Conservation (phyloP, 768 basidiomycete genomes). For the Melanogaster broomeanus region DNA sequence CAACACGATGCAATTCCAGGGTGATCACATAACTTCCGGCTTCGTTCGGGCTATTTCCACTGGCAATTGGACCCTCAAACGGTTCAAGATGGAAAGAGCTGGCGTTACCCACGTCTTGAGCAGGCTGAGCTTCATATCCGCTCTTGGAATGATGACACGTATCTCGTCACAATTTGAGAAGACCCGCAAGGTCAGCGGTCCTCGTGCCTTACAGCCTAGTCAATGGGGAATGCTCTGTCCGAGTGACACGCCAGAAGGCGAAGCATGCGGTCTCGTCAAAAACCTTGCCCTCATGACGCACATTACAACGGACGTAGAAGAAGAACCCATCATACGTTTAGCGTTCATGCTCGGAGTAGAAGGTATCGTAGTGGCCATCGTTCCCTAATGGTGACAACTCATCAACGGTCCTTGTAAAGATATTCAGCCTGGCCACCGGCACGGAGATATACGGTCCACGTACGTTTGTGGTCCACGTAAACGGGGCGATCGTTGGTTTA, state of each 20-base stretch:
- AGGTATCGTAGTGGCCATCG: conserved; percentile 49
- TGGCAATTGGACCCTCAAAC: conserved; percentile 98
- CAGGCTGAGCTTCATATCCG: conserved; percentile 93
- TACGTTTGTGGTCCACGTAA: conserved; percentile 95
- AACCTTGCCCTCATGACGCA: conserved; percentile 99
- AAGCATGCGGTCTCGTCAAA: conserved; percentile 98
- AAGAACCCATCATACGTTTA: conserved; percentile 87
- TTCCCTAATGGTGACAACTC: conserved; percentile 9
- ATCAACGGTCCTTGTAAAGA: conserved; percentile 49
- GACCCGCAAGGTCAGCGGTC: conserved; percentile 97
- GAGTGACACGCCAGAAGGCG: conserved; percentile 98
- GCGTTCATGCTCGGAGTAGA: conserved; percentile 97
- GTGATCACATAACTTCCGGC: conserved; percentile 94
- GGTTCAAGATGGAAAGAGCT: conserved; percentile 99
- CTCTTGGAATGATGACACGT: conserved; percentile 99
- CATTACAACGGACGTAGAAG: conserved; percentile 98
- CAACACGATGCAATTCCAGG: conserved; percentile 93
- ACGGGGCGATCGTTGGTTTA: conserved; percentile 93
- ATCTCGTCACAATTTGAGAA: conserved; percentile 99
- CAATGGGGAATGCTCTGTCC: conserved; percentile 99
- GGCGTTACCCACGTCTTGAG: conserved; percentile 98
- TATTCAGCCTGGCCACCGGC: conserved; percentile 87
- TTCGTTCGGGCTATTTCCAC: conserved; percentile 98
- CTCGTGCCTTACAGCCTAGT: conserved; percentile 93
- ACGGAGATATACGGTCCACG: conserved; percentile 94